These are phyloP conservation scores for Meripilus lineatus DNA, from an alignment of 1,284 basidiomycete genomes.

Conservation along the genomic window DNA sequence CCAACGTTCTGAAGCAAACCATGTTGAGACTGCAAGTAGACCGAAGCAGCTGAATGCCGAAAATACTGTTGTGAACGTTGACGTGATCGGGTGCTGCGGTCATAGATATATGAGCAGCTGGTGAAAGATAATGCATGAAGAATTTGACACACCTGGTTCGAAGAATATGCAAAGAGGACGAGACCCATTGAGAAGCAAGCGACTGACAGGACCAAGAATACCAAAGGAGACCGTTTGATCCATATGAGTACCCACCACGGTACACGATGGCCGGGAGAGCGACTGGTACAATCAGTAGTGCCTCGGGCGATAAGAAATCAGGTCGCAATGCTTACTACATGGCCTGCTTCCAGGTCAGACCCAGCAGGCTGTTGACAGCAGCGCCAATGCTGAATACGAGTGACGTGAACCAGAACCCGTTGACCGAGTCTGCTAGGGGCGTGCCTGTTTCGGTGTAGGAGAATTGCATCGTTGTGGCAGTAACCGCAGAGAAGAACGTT, in stretches of 20 bases:
- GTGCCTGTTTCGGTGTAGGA: conserved; percentile 39
- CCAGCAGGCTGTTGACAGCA: conserved; percentile 68
- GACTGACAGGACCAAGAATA: conserved; percentile 69
- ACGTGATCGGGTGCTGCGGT: conserved; percentile 50
- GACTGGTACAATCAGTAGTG: conserved; percentile 29
- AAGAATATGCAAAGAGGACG: conserved; percentile 62
- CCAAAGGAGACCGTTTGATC: conserved; percentile 74
- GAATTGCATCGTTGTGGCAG: conserved; percentile 66
- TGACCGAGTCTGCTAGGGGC: conserved; percentile 47
- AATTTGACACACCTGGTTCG: conserved; percentile 41
- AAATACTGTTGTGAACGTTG: conserved; percentile 68
- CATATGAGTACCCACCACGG: conserved; percentile 79
- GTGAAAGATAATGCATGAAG: neutral
- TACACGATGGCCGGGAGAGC: conserved; percentile 58
- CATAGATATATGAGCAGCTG: conserved; percentile 2
- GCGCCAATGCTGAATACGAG: conserved; percentile 73
- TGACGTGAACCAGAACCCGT: conserved; percentile 69
- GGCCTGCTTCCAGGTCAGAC: conserved; percentile 71
- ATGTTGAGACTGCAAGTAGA: conserved; percentile 66
- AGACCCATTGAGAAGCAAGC: conserved; percentile 69
- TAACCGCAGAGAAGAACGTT: conserved; percentile 75
- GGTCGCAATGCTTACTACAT: conserved; percentile 56
- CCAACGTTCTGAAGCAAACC: conserved; percentile 76
- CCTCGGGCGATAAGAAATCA: neutral
- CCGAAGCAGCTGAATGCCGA: conserved; percentile 73